A percentile compares a stretch with the other conserved stretches of the same genome.
Conservation (phyloP, 2,329 filamentous ascomycete genomes). For the Byssothecium circinans region DNA sequence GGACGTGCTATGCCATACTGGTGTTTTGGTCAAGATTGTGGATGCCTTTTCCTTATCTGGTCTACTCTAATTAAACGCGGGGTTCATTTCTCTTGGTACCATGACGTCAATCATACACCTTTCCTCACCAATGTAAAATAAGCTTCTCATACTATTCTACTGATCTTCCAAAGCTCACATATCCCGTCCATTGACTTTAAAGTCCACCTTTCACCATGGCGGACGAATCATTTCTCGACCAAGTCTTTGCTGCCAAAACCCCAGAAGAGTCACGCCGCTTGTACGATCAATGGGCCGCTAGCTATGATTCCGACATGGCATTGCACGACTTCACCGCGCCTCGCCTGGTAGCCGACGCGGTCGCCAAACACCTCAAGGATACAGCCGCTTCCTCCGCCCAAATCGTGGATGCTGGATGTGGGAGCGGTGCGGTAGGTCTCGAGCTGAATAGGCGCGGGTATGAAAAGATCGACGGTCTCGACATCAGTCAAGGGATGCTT, state of each 20-base stretch:
- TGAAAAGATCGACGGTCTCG: constrained; percentile 55
- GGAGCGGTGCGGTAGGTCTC: constrained; percentile 57
- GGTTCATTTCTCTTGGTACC: no score
- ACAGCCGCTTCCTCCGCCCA: constrained; percentile 21
- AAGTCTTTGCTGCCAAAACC: constrained; percentile 42
- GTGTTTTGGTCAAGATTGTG: no score
- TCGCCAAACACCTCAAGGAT: constrained; percentile 17
- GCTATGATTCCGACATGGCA: constrained; percentile 48
- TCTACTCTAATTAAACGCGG: no score
- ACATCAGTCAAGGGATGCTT: constrained; percentile 58
- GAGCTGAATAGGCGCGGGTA: constrained; percentile 50
- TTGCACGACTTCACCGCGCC: constrained; percentile 49
- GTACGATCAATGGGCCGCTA: constrained; percentile 53
- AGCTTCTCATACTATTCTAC: no score
- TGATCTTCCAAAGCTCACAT: no score
- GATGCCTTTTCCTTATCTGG: no score
- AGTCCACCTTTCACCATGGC: no score
- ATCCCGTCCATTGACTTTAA: no score
- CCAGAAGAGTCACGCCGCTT: constrained; percentile 44
- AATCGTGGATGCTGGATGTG: constrained; percentile 60
- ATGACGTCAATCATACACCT: no score
- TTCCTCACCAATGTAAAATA: no score
- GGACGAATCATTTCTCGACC: constrained; percentile 31
- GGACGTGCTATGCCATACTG: no score
- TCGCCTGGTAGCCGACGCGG: constrained; percentile 35